phyloP scores from a whole-genome alignment of 129 eudicot species.

The Cynara cardunculus region DNA sequence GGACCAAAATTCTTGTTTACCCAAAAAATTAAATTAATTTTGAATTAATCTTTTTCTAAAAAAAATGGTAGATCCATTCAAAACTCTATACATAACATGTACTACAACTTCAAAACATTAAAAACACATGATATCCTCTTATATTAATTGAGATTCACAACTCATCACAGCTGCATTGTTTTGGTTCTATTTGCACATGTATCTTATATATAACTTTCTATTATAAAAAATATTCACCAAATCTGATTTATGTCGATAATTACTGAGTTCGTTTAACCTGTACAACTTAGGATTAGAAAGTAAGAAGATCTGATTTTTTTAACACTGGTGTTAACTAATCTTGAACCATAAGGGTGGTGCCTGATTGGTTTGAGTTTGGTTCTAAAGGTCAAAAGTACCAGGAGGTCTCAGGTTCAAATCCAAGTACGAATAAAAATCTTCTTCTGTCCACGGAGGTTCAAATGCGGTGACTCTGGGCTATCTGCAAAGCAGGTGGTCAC shows the following conservation, averaged over 20 bases:
- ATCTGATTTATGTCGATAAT: not conserved
- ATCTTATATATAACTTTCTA: constrained; percentile 11
- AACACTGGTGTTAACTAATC: not conserved
- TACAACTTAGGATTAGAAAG: not conserved
- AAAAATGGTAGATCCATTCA: not conserved
- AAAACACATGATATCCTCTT: not conserved
- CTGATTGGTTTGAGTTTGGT: too few species aligned
- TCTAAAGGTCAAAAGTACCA: too few species aligned
- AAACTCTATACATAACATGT: not conserved
- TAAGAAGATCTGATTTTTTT: not conserved
- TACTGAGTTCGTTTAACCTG: not conserved
- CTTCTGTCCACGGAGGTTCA: too few species aligned
- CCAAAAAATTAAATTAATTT: too few species aligned
- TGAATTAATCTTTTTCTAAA: too few species aligned
- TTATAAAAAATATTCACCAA: not conserved
- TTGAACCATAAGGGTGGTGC: too few species aligned
- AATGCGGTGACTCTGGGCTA: too few species aligned
- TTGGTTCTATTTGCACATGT: constrained; percentile 24
- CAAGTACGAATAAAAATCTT: too few species aligned
- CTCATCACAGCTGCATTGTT: constrained; percentile 12
- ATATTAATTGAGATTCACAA: not conserved
- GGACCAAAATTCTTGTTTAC: too few species aligned
- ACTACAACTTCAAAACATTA: not conserved
- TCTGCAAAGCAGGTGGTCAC: too few species aligned
- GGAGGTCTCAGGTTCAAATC: too few species aligned